phyloP scores from a whole-genome alignment of 345 rosid species.

The Luvunga scandens region DNA sequence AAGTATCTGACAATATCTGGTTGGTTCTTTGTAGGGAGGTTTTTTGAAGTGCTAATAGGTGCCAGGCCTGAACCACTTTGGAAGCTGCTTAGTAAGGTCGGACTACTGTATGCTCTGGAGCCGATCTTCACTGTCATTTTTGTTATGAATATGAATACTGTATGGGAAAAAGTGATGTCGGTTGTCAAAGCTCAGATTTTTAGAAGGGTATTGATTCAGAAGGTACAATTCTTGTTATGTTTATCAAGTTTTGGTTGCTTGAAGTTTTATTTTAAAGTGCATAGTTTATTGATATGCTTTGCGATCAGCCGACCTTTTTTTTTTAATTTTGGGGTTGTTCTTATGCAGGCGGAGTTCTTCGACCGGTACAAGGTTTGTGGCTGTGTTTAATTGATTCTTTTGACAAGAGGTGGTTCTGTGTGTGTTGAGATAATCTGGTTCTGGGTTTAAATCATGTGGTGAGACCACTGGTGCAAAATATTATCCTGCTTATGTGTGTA shows the following conservation, averaged over 20 bases:
- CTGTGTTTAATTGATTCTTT: neutral
- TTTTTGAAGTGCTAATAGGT: conserved; percentile 86
- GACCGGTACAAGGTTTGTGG: conserved; percentile 77
- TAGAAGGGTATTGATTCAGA: conserved; percentile 73
- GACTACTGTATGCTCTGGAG: conserved; percentile 67
- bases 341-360: conserved; percentile 76
- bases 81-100: conserved; percentile 71
- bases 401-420: neutral
- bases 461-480: neutral
- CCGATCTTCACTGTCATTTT: conserved; percentile 79
- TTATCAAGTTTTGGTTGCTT: neutral
- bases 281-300: neutral
- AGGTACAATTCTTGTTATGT: conserved; percentile 36
- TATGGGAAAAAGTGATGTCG: conserved; percentile 93
- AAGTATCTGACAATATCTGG: neutral
- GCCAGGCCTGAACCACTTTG: conserved; percentile 71
- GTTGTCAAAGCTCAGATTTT: conserved; percentile 77
- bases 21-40: conserved; percentile 49
- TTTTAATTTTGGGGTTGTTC: neutral
- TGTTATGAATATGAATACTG: conserved; percentile 62
- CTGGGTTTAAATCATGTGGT: neutral
- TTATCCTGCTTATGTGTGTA: neutral
- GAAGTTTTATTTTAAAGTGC: neutral
- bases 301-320: neutral
- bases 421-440: neutral